Base-by-base conservation (phyloP, 2,329 filamentous ascomycete species). In the Aspergillus chevalieri region DNA sequence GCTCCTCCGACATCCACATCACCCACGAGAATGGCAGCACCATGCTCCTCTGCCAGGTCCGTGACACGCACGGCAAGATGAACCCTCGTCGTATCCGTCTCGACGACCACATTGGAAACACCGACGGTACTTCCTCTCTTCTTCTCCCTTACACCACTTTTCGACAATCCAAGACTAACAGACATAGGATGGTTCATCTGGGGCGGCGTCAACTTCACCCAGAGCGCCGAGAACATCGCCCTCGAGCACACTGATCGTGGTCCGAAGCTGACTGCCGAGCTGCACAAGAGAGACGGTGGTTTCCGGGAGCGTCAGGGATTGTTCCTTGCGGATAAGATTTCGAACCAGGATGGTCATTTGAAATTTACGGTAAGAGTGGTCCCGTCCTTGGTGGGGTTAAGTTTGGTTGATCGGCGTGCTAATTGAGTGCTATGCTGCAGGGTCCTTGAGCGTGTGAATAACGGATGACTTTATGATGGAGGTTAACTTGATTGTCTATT, bases 181-280 rank as follows among this genome's bases (percentile, higher is more conserved):
- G n/a, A 15, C 19, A 10, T 14, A 59, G 57, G 57, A 12, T 56
- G 53, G 51, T 59, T 59, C 46, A 46, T 56, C 49, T 59, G 57
- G 57, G 57, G 53, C 24, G 55, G 57, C 3, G 26, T 33, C 15
- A 52, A 57, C 22, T 59, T 59, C 51, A 56, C 55, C 34, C 48
- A 33, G 14, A 50, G 41, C 21, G 55, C 57, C 9, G 15, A 36
- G 3, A 50, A 59, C 34, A 48, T 59, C 30, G 26, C 30, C 9
- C 50, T 59, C 0, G 55, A 55, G 15, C 22, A 52, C 3, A 54
- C 51, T 9, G 33, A 48, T 10, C 41, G 44, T 15, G 57, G 57
- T 8, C 57, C 57, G 1, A 54, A 57, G 42, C 44, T 59, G 24
- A 52, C 44, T 10, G 57, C 57, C n/a, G 49, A 55, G n/a, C 44